Percentiles rank a stretch among this genome's conserved stretches.
These are phyloP conservation scores for Verticillium tricorpus DNA, from an alignment of 2,329 filamentous ascomycete genomes.

Conservation along the genomic window DNA sequence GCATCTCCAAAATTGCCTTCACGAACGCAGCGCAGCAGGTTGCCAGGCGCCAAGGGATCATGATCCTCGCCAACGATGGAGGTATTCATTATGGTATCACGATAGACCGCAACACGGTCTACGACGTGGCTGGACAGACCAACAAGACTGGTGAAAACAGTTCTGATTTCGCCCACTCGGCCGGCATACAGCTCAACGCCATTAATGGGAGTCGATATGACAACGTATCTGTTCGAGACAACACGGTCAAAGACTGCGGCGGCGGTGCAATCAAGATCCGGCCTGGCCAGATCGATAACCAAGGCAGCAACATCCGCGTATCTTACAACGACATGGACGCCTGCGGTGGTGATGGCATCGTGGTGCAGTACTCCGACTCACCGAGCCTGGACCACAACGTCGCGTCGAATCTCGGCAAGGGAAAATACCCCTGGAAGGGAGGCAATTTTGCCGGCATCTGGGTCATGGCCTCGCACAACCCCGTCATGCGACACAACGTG, in stretches of 20 bases:
- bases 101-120: constrained; percentile 15
- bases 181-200: constrained; percentile 14
- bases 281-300: constrained; percentile 15
- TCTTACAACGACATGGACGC: constrained; percentile 14
- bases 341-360: constrained; percentile 18
- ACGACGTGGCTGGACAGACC: constrained; percentile 18
- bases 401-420: constrained; percentile 16
- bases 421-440: constrained; percentile 18
- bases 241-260: constrained; percentile 17
- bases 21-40: constrained; percentile 13
- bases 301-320: constrained; percentile 10
- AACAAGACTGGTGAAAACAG: constrained; percentile 14
- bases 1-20: constrained; percentile 15
- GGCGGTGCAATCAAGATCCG: constrained; percentile 21
- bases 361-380: constrained; percentile 15
- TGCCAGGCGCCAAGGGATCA: constrained; percentile 15
- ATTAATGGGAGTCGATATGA: constrained; percentile 17
- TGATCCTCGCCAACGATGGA: constrained; percentile 15
- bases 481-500: constrained; percentile 17
- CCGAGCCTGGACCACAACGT: constrained; percentile 18
- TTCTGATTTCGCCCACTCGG: constrained; percentile 13
- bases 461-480: constrained; percentile 17
- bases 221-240: constrained; percentile 15
- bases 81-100: constrained; percentile 16
- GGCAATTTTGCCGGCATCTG: constrained; percentile 22